These are phyloP conservation scores for Fonsecaea erecta DNA, from an alignment of 2,329 filamentous ascomycete species.

Conservation along the genomic window DNA sequence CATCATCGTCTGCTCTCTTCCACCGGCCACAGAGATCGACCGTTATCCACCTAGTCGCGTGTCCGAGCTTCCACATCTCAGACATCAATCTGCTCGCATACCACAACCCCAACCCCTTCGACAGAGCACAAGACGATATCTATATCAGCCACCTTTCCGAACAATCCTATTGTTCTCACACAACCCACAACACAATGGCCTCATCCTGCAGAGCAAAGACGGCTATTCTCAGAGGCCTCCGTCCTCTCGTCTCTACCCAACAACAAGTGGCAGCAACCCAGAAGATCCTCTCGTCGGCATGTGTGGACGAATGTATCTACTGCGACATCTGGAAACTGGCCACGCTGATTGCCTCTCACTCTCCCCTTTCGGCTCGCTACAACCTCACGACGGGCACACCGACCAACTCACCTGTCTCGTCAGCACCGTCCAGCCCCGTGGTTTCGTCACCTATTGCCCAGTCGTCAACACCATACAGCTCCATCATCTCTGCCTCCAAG, in stretches of 20 bases:
- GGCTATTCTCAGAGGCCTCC: constrained; percentile 33
- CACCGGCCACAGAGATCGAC: background rate
- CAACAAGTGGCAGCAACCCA: constrained; percentile 30
- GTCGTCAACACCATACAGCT: constrained; percentile 27
- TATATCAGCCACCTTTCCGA: background rate
- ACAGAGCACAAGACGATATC: constrained; percentile 3
- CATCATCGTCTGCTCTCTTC: background rate
- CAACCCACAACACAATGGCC: constrained; percentile 12
- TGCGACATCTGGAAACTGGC: constrained; percentile 39
- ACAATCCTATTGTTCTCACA: constrained; percentile 3
- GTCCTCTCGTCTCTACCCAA: constrained; percentile 27
- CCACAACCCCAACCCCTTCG: constrained; percentile 13
- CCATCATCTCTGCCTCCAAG: constrained; percentile 31
- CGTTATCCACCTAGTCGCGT: constrained; percentile 8
- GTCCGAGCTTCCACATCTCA: constrained; percentile 9
- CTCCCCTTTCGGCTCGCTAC: constrained; percentile 34
- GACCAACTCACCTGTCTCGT: constrained; percentile 21
- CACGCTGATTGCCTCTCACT: constrained; percentile 34
- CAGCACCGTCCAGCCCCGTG: constrained; percentile 26
- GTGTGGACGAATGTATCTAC: constrained; percentile 34
- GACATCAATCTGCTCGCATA: constrained; percentile 13
- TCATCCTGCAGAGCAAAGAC: constrained; percentile 32
- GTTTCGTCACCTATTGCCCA: constrained; percentile 14
- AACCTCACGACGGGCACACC: constrained; percentile 27
- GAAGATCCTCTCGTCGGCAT: constrained; percentile 31